These are phyloP conservation scores for Lactarius trivialis DNA, from an alignment of 768 basidiomycete species.

Conservation along the genomic window DNA sequence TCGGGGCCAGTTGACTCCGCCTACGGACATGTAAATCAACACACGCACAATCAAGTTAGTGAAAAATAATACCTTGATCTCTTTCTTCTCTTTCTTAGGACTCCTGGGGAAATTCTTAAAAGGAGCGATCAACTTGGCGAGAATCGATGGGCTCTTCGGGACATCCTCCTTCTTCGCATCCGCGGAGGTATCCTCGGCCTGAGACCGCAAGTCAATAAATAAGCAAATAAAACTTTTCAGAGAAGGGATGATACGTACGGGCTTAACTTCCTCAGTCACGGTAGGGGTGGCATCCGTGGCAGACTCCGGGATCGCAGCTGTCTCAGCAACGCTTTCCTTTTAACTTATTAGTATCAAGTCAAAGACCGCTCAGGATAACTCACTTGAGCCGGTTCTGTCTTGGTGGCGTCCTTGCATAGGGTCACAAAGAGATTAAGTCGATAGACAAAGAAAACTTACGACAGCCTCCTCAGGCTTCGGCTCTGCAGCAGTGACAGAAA, in stretches of 20 bases:
- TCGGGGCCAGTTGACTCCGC: slow-evolving; percentile 34
- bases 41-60: neutral
- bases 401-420: slow-evolving; percentile 34
- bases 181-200: slow-evolving; percentile 41
- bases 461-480: slow-evolving; percentile 39
- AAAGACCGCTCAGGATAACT: slow-evolving; percentile 7
- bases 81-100: slow-evolving; percentile 74
- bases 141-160: slow-evolving; percentile 72
- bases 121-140: slow-evolving; percentile 72
- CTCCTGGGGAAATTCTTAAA: slow-evolving; percentile 61
- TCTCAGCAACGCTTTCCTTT: slow-evolving; percentile 40
- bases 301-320: slow-evolving; percentile 30
- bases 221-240: slow-evolving; percentile 28
- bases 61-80: slow-evolving; percentile 43
- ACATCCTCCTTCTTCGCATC: slow-evolving; percentile 67
- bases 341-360: slow-evolving; percentile 6
- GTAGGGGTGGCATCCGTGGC: slow-evolving; percentile 29
- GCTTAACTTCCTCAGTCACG: slow-evolving; percentile 29
- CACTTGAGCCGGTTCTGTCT: slow-evolving; percentile 39
- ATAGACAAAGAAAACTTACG: slow-evolving; percentile 27
- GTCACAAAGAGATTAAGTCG: slow-evolving; percentile 12
- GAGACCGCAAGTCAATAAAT: slow-evolving; percentile 8
- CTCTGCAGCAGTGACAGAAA: slow-evolving; percentile 32
- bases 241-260: slow-evolving; percentile 32
- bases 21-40: slow-evolving; percentile 4